Conservation (phyloP, 495 filamentous ascomycete genomes). For the Penicillium odoratum region DNA sequence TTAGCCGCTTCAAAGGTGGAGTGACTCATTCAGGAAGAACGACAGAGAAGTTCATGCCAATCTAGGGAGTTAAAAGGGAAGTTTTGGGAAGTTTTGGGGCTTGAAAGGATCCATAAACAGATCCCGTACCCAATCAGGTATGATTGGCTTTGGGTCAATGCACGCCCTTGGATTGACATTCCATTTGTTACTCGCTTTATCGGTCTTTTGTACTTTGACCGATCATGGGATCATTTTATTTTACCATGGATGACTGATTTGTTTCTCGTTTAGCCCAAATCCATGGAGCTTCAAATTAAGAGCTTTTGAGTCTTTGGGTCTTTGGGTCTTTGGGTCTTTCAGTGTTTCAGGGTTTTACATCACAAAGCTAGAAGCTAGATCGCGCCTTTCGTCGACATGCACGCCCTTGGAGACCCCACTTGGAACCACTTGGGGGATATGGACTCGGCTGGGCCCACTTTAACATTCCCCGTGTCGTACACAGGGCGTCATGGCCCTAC, state of each 20-base stretch:
- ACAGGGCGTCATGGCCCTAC: constrained; percentile 7
- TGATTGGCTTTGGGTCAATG: constrained; percentile 12
- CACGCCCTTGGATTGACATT: constrained; percentile 35
- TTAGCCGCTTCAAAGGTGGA: neutral
- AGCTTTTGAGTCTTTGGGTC: neutral
- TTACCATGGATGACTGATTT: neutral
- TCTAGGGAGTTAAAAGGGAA: neutral
- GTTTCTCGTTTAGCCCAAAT: neutral
- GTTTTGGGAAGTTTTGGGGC: neutral
- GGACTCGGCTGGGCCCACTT: neutral
- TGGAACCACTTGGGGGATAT: constrained; percentile 7
- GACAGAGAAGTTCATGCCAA: neutral
- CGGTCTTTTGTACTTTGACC: neutral
- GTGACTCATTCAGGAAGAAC: neutral
- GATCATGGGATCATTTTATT: neutral
- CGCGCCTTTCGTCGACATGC: constrained; percentile 28
- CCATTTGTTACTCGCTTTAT: neutral
- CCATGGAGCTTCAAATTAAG: neutral
- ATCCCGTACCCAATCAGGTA: neutral
- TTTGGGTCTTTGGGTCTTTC: neutral
- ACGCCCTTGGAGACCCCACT: constrained; percentile 31
- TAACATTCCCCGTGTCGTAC: constrained; percentile 13
- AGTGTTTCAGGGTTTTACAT: neutral
- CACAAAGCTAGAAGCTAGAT: constrained; percentile 16
- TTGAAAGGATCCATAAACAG: neutral